phyloP scores from a whole-genome alignment of 768 basidiomycete genomes.

The Hypholoma sublateritium region DNA sequence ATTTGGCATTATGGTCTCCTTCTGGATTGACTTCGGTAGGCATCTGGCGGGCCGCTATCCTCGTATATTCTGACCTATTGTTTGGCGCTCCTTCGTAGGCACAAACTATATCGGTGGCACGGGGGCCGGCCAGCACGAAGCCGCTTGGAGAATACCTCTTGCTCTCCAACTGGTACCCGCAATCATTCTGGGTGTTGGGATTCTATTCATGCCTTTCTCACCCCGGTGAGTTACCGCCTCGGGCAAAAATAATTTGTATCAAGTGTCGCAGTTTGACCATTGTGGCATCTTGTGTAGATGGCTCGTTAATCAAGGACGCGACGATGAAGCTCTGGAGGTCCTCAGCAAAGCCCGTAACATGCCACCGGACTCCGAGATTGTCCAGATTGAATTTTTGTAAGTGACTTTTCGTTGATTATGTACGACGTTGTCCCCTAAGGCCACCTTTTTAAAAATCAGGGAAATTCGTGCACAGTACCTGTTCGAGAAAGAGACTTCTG shows the following conservation, averaged over 20 bases:
- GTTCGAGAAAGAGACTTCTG: slow-evolving; percentile 67
- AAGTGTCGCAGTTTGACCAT: background rate
- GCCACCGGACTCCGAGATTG: slow-evolving; percentile 57
- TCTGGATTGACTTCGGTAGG: slow-evolving; percentile 52
- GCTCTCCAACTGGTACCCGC: slow-evolving; percentile 77
- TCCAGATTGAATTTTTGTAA: slow-evolving; percentile 74
- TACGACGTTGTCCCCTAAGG: no score
- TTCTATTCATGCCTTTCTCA: slow-evolving; percentile 78
- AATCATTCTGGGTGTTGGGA: slow-evolving; percentile 65
- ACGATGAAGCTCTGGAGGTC: slow-evolving; percentile 69
- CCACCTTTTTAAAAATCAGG: slow-evolving; percentile 25
- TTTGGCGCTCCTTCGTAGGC: slow-evolving; percentile 39
- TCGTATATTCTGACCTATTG: slow-evolving; percentile 21
- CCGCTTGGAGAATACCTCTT: slow-evolving; percentile 77
- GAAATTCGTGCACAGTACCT: slow-evolving; percentile 75
- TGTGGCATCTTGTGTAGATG: slow-evolving; percentile 40
- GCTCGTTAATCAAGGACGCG: slow-evolving; percentile 76
- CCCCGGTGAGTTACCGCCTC: slow-evolving; percentile 47
- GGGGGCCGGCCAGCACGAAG: slow-evolving; percentile 52
- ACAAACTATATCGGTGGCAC: slow-evolving; percentile 76
- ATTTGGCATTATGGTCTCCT: slow-evolving; percentile 71
- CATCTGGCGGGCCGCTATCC: slow-evolving; percentile 18
- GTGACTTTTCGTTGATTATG: slow-evolving; percentile 20
- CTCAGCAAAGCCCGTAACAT: slow-evolving; percentile 59
- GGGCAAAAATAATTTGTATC: background rate